These are phyloP conservation scores for Phytophthora uliginosa DNA, from an alignment of 352 stramenopile genomes.

Conservation along the genomic window DNA sequence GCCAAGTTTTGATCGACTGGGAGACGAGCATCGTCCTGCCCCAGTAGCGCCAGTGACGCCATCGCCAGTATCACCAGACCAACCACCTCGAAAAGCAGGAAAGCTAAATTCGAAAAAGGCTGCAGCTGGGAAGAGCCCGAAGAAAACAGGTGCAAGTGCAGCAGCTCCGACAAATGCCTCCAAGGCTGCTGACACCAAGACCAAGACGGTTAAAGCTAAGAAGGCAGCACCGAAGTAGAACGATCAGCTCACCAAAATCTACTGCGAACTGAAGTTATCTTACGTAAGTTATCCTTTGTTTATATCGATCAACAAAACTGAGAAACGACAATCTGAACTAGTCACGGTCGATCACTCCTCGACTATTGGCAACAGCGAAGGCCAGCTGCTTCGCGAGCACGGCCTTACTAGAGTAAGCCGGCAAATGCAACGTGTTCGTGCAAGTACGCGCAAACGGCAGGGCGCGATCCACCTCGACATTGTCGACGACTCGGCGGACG, in stretches of 20 bases:
- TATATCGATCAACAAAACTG: slow-evolving; percentile 20
- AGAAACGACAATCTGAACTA: slow-evolving; percentile 31
- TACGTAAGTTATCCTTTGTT: slow-evolving; percentile 5
- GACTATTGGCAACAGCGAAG: slow-evolving; percentile 85
- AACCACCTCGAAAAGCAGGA: slow-evolving; percentile 14
- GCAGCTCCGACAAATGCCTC: slow-evolving; percentile 15
- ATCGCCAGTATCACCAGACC: not conserved
- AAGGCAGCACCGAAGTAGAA: slow-evolving; percentile 24
- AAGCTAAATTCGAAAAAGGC: slow-evolving; percentile 38
- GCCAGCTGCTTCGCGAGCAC: slow-evolving; percentile 70
- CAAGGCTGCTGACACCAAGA: slow-evolving; percentile 18
- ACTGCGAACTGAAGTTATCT: not conserved
- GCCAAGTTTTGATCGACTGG: slow-evolving; percentile 75
- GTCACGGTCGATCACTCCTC: slow-evolving; percentile 89
- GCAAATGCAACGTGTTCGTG: slow-evolving; percentile 88
- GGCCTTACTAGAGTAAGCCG: slow-evolving; percentile 80
- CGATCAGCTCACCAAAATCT: slow-evolving; percentile 3
- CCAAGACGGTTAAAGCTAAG: slow-evolving; percentile 26
- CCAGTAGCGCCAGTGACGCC: slow-evolving; percentile 8
- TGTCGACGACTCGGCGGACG: slow-evolving; percentile 80
- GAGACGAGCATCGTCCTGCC: slow-evolving; percentile 54
- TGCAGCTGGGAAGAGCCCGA: slow-evolving; percentile 13
- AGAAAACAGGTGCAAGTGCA: slow-evolving; percentile 19
- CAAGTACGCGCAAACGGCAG: slow-evolving; percentile 89
- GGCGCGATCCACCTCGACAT: slow-evolving; percentile 74